Base-by-base conservation (phyloP, 495 filamentous ascomycete genomes). In the Neurospora sp. region DNA sequence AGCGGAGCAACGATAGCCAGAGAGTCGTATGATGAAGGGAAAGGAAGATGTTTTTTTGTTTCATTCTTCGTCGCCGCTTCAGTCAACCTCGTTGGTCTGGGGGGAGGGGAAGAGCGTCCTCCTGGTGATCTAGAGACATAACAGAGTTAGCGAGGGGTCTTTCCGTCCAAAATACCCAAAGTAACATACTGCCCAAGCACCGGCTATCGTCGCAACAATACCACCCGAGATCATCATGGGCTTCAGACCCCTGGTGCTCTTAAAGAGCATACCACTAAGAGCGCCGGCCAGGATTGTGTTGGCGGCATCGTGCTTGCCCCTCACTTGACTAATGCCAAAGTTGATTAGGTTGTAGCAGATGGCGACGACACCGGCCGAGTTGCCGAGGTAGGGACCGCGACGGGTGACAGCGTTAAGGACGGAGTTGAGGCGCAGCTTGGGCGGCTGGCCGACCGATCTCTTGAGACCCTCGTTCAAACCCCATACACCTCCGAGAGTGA, bases 331-430 rank as follows among this genome's bases (percentile, higher is more conserved):
- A 73, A 98, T 89, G 22, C 88, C 89, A n/a, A 93, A 96, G 84
- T 98, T 98, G 80, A 97, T 86, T 27, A 92, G 90, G 82, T 97
- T 98, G 80, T 97, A 99, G 71, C 94, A 90, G 88, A 99, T 92
- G 14, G 96, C 96, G 40, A 99, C 89, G 37, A 98, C 94, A 70
- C 94, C 96, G 2, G 96, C 96, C 8, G 90, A 93, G 85, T 99
- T 99, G 18, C 96, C 96, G 74, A 98, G 81, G 85, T 97, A 99
- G n/a, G 96, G 96, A 9, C 96, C 96, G 82, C 96, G 85, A 76
- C 96, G 84, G 66, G 96, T 99, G 61, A 99, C 86, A 44, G 93
- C 91, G 82, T 99, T 99, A 74, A 99, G 88, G 37, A 96, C 94
- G 70, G 91, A 91, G 85, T 99, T 99, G 27, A 99, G 84, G 72